These are phyloP conservation scores for Dictyostelium citrinum DNA, from an alignment of 78 protist genomes.

Conservation along the genomic window DNA sequence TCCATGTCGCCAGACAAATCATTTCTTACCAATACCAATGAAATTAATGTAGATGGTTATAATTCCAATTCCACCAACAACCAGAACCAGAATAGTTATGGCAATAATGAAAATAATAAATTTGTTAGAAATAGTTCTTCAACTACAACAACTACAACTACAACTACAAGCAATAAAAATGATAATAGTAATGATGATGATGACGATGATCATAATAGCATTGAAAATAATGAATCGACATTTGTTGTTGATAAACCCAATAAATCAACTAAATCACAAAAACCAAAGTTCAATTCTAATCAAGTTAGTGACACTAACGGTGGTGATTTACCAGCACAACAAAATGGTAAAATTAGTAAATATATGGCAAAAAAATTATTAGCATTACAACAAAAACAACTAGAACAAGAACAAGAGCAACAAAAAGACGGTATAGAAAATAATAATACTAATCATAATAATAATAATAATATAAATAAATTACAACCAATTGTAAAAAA, in stretches of 20 bases:
- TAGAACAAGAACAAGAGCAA: background rate
- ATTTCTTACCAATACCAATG: background rate
- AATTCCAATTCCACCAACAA: too few relatives aligned
- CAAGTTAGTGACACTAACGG: background rate
- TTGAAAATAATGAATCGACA: background rate
- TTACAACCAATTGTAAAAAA: background rate
- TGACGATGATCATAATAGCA: background rate
- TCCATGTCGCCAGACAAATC: conserved; percentile 26
- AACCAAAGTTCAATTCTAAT: background rate
- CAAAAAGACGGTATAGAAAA: background rate
- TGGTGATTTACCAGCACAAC: background rate
- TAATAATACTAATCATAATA: background rate
- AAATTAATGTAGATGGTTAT: background rate
- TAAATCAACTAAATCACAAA: background rate
- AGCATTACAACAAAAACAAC: background rate
- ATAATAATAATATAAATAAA: background rate
- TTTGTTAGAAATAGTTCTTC: too few relatives aligned
- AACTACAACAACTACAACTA: background rate
- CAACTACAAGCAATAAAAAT: background rate
- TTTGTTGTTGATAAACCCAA: background rate
- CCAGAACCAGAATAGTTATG: background rate
- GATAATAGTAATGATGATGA: background rate
- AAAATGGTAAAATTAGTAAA: background rate
- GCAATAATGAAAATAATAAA: background rate
- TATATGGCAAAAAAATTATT: conserved; percentile 4